phyloP scores from a whole-genome alignment of 164 flowering plant genomes.

The Protea cynaroides region DNA sequence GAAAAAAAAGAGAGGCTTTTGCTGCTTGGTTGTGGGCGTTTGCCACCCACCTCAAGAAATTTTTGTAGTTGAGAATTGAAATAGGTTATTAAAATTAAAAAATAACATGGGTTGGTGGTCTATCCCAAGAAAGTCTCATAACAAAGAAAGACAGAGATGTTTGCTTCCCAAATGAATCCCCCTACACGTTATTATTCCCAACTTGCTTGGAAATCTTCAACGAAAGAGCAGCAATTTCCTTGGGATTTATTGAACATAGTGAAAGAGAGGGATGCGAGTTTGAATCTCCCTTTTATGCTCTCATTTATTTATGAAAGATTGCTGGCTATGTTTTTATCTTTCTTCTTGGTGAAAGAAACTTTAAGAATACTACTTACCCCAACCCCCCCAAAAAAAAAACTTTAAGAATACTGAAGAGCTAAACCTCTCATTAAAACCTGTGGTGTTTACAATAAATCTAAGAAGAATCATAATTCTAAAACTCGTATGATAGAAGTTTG shows the following conservation, averaged over 20 bases:
- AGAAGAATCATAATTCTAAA: background rate
- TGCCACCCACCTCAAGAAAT: no score
- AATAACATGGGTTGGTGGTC: no score
- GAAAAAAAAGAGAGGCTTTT: no score
- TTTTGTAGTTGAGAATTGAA: no score
- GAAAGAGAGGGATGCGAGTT: background rate
- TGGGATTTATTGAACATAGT: background rate
- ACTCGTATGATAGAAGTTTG: background rate
- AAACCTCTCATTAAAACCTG: no score
- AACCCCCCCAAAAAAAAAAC: no score
- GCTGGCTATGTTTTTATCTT: background rate
- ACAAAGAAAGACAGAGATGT: no score
- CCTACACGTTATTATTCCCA: background rate
- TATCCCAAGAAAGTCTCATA: no score
- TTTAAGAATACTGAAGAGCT: no score
- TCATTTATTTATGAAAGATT: background rate
- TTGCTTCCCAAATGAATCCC: background rate
- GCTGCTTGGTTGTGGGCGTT: no score
- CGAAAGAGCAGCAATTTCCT: background rate
- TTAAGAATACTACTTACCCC: no score
- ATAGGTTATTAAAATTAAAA: no score
- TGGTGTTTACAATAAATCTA: background rate
- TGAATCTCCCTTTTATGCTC: background rate
- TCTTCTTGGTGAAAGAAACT: background rate
- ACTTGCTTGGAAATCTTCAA: background rate